Conservation (phyloP, 768 basidiomycete species). For the Suillus alpinus region DNA sequence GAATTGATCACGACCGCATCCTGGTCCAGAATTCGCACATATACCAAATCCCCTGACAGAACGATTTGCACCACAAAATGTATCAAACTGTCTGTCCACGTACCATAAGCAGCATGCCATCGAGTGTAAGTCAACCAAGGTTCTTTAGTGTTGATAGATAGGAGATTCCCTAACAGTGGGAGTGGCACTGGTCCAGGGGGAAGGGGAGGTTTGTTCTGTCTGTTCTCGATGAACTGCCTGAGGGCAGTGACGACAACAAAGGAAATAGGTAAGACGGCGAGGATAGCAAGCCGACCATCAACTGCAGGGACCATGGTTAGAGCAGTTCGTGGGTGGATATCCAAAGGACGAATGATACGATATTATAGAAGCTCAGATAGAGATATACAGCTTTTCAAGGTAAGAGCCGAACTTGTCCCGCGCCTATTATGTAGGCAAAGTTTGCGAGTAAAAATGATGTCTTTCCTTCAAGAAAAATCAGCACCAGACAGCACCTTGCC, state of each 20-base stretch:
- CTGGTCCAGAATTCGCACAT: slow-evolving; percentile 44
- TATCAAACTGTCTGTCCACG: not conserved
- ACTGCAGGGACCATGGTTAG: not conserved
- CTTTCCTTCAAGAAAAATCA: too few species aligned
- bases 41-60: slow-evolving; percentile 39
- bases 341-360: not conserved
- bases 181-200: slow-evolving; percentile 49
- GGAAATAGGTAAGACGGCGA: not conserved
- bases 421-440: too few species aligned
- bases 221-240: slow-evolving; percentile 1
- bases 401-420: too few species aligned
- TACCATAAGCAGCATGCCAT: slow-evolving; percentile 6
- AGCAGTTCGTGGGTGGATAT: not conserved
- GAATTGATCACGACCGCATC: slow-evolving; percentile 47
- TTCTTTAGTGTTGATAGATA: slow-evolving; percentile 2
- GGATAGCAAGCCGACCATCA: not conserved
- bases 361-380: too few species aligned
- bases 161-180: slow-evolving; percentile 27
- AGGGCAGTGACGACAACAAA: not conserved
- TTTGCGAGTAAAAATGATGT: too few species aligned
- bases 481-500: too few species aligned
- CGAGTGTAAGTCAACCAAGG: slow-evolving; percentile 2
- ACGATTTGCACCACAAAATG: not conserved
- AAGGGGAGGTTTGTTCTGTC: slow-evolving; percentile 6
- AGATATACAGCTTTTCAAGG: too few species aligned